phyloP scores from a whole-genome alignment of 2,329 filamentous ascomycete genomes.

The Periconia macrospinosa region DNA sequence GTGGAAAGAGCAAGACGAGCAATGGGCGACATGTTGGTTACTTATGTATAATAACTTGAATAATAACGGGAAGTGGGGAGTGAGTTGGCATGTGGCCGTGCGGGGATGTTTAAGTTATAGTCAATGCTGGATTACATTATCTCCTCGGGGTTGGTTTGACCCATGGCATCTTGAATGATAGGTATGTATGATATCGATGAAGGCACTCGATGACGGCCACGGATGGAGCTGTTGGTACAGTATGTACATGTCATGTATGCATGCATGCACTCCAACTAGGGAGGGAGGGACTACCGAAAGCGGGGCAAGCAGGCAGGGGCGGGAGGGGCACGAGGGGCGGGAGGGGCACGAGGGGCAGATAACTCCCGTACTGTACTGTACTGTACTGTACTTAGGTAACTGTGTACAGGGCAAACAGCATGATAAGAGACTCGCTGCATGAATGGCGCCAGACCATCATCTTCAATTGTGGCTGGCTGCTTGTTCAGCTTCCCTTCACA shows the following conservation, averaged over 20 bases:
- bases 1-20: conserved; percentile 34
- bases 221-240: too few species aligned
- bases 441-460: neutral
- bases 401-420: too few species aligned
- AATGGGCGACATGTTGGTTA: conserved; percentile 24
- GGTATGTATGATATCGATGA: too few species aligned
- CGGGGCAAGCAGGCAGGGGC: neutral
- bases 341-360: neutral
- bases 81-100: neutral
- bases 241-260: too few species aligned
- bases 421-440: neutral
- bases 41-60: conserved; percentile 6
- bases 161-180: neutral
- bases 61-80: conserved; percentile 11
- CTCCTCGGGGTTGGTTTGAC: neutral
- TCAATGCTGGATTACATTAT: too few species aligned
- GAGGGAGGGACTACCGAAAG: neutral
- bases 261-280: too few species aligned
- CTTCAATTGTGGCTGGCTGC: neutral
- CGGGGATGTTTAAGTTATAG: neutral
- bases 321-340: neutral
- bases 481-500: conserved; percentile 2
- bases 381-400: too few species aligned
- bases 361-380: too few species aligned
- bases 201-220: neutral